Conservation (phyloP, 2,329 filamentous ascomycete genomes). For the Aspergillus versicolor region DNA sequence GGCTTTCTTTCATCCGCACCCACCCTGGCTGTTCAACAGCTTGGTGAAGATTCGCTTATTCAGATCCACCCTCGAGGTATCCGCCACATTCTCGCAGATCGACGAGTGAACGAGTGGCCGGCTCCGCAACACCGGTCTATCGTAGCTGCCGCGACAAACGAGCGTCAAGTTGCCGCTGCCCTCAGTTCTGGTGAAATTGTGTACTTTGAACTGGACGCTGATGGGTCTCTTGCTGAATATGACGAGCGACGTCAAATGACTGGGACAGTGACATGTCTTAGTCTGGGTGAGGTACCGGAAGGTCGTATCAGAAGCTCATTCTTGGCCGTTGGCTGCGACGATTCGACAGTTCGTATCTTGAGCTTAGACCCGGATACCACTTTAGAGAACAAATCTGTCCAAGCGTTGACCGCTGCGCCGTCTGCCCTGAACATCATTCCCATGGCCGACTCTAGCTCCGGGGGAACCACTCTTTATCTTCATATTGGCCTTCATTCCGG, state of each 20-base stretch:
- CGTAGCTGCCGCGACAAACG: slow-evolving; percentile 89
- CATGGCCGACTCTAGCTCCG: slow-evolving; percentile 91
- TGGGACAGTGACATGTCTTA: slow-evolving; percentile 92
- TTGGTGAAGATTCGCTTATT: slow-evolving; percentile 88
- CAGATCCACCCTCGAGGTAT: slow-evolving; percentile 98
- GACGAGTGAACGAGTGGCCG: slow-evolving; percentile 87
- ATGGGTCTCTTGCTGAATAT: slow-evolving; percentile 88
- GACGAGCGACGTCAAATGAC: slow-evolving; percentile 95
- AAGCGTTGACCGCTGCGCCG: slow-evolving; percentile 86
- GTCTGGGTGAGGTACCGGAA: slow-evolving; percentile 87
- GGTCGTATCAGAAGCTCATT: slow-evolving; percentile 87
- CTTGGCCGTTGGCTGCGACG: slow-evolving; percentile 93
- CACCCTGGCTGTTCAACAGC: slow-evolving; percentile 87
- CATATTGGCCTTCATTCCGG: slow-evolving; percentile 96
- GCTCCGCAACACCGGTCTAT: slow-evolving; percentile 93
- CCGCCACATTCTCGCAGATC: slow-evolving; percentile 75
- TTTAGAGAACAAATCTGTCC: slow-evolving; percentile 89
- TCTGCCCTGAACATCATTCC: slow-evolving; percentile 87
- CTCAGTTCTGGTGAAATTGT: slow-evolving; percentile 95
- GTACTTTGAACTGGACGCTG: slow-evolving; percentile 95
- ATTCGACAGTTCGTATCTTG: slow-evolving; percentile 90
- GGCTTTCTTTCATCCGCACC: slow-evolving; percentile 86
- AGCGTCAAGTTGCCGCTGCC: slow-evolving; percentile 88
- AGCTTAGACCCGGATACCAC: slow-evolving; percentile 88
- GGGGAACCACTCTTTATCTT: slow-evolving; percentile 84